These are phyloP conservation scores for Cerrena zonata DNA, from an alignment of 1,284 basidiomycete genomes.

Conservation along the genomic window DNA sequence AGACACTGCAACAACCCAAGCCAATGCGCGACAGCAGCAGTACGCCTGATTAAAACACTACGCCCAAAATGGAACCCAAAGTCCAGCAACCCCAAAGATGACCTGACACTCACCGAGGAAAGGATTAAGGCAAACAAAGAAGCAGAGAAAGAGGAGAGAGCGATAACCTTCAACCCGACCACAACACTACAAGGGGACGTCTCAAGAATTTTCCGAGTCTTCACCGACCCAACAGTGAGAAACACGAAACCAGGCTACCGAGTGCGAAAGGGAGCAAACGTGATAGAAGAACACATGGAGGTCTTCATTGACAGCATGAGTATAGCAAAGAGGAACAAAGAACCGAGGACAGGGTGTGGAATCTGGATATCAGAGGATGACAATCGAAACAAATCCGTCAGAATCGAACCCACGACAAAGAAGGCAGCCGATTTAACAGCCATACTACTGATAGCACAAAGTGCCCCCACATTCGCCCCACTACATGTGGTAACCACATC, in stretches of 20 bases:
- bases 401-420: background rate
- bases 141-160: background rate
- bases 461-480: too few species aligned
- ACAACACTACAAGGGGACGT: too few species aligned
- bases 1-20: constrained; percentile 1
- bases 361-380: constrained; percentile 7
- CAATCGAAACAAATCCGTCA: background rate
- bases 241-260: background rate
- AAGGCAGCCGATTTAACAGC: background rate
- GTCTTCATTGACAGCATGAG: constrained; percentile 7
- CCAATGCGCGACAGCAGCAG: constrained; percentile 2
- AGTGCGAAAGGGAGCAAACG: background rate
- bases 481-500: background rate
- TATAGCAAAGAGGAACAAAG: background rate
- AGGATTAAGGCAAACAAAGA: background rate
- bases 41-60: constrained; percentile 1
- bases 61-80: constrained; percentile 4
- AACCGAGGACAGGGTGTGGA: constrained; percentile 10
- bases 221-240: background rate
- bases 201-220: constrained; percentile 7
- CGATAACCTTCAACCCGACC: background rate
- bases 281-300: background rate
- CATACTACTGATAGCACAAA: background rate
- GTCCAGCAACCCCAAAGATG: background rate
- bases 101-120: background rate